phyloP scores from a whole-genome alignment of 2,329 filamentous ascomycete genomes.

The Colletotrichum shisoi region DNA sequence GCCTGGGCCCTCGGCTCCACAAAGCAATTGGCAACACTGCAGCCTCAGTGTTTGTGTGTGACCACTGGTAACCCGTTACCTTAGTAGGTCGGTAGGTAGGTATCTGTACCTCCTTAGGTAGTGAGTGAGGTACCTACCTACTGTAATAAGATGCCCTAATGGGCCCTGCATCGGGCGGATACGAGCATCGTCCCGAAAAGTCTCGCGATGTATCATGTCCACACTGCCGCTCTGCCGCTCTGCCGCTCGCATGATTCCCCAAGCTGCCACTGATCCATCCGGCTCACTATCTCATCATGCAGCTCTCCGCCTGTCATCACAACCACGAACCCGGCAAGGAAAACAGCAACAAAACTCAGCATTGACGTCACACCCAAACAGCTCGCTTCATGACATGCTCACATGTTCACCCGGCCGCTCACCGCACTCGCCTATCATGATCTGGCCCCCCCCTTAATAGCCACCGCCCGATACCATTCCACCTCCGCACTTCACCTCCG shows the following conservation, averaged over 20 bases:
- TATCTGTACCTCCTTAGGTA: not conserved
- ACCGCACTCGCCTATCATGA: slow-evolving; percentile 36
- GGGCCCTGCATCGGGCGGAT: slow-evolving; percentile 31
- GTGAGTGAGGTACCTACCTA: not conserved
- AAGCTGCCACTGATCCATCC: slow-evolving; percentile 4
- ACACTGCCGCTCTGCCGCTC: too few relatives aligned
- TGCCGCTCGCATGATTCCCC: slow-evolving; percentile 36
- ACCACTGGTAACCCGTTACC: not conserved
- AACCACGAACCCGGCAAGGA: not conserved
- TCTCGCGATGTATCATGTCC: slow-evolving; percentile 33
- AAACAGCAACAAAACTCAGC: slow-evolving; percentile 5
- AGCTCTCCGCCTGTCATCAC: slow-evolving; percentile 2
- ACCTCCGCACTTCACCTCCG: slow-evolving; percentile 26
- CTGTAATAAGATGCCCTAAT: slow-evolving; percentile 13
- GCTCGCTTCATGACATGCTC: slow-evolving; percentile 38
- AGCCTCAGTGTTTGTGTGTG: not conserved
- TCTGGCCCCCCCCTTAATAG: slow-evolving; percentile 20
- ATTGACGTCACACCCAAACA: slow-evolving; percentile 28
- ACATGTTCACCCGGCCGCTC: slow-evolving; percentile 38
- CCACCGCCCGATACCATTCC: slow-evolving; percentile 13
- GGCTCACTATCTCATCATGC: slow-evolving; percentile 26
- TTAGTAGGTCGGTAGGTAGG: not conserved
- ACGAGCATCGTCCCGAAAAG: slow-evolving; percentile 37
- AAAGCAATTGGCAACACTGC: slow-evolving; percentile 20
- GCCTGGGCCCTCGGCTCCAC: slow-evolving; percentile 31